Conservation (phyloP, 2,329 filamentous ascomycete species). For the Thermothelomyces thermophilus region DNA sequence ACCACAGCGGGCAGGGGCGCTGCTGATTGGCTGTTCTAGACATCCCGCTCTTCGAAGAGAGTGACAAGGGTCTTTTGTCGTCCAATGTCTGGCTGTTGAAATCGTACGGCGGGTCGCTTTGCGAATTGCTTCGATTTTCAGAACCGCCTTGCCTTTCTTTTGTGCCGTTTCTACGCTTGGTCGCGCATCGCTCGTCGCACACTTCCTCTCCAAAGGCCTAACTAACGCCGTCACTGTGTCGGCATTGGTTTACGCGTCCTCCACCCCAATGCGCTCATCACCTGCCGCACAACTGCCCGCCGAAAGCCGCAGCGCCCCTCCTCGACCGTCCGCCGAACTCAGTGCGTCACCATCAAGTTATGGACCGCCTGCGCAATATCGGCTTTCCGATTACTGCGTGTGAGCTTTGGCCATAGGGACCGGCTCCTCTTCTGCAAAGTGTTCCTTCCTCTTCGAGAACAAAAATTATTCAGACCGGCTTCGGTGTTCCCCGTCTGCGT, state of each 20-base stretch:
- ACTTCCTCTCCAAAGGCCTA: neutral
- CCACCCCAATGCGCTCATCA: constrained; percentile 24
- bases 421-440: neutral
- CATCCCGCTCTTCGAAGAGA: neutral
- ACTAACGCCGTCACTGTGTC: constrained; percentile 6
- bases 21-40: constrained; percentile 15
- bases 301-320: constrained; percentile 23
- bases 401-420: constrained; percentile 28
- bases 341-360: constrained; percentile 26
- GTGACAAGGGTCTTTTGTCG: constrained; percentile 5
- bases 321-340: constrained; percentile 15
- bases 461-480: too few species aligned
- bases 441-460: neutral
- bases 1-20: neutral
- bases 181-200: constrained; percentile 9
- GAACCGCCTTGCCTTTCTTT: constrained; percentile 10
- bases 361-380: constrained; percentile 29
- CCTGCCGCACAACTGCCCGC: constrained; percentile 17
- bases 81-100: constrained; percentile 14
- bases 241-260: neutral
- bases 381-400: constrained; percentile 24
- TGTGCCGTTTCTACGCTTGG: constrained; percentile 7
- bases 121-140: constrained; percentile 19
- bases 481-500: neutral
- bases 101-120: constrained; percentile 3